These are phyloP conservation scores for Pythium monospermum DNA, from an alignment of 352 stramenopile species.

Conservation along the genomic window DNA sequence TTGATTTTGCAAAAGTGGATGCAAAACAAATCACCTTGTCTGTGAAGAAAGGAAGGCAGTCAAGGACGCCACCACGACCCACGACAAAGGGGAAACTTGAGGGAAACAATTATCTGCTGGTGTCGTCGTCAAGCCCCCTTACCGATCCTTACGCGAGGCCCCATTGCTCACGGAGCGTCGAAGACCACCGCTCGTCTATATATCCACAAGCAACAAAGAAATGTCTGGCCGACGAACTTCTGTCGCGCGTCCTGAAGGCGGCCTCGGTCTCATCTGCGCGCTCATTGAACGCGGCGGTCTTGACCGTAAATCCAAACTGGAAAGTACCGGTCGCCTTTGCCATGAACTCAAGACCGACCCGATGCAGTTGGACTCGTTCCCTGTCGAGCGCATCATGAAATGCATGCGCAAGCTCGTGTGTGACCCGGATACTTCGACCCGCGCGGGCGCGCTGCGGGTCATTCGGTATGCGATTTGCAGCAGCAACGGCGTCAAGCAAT, in stretches of 20 bases:
- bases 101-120: too few relatives aligned
- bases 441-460: slow-evolving; percentile 67
- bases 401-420: slow-evolving; percentile 70
- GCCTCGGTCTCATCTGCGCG: slow-evolving; percentile 73
- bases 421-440: slow-evolving; percentile 76
- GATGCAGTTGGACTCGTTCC: slow-evolving; percentile 76
- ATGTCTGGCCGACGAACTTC: slow-evolving; percentile 34
- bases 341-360: slow-evolving; percentile 86
- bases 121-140: too few relatives aligned
- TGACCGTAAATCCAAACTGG: slow-evolving; percentile 85
- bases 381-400: slow-evolving; percentile 75
- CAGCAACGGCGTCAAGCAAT: slow-evolving; percentile 57
- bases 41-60: slow-evolving; percentile 14
- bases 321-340: slow-evolving; percentile 77
- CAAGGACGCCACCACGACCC: slow-evolving; percentile 1
- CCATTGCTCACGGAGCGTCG: too few relatives aligned
- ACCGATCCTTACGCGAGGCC: too few relatives aligned
- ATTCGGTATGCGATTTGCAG: slow-evolving; percentile 83
- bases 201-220: too few relatives aligned
- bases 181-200: too few relatives aligned
- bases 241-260: slow-evolving; percentile 36
- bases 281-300: slow-evolving; percentile 79
- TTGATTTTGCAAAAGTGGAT: slow-evolving; percentile 18
- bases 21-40: slow-evolving; percentile 10
- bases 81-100: too few relatives aligned